phyloP scores from a whole-genome alignment of 805 yeast species.

The Vanderwaltozyma tropicalis region DNA sequence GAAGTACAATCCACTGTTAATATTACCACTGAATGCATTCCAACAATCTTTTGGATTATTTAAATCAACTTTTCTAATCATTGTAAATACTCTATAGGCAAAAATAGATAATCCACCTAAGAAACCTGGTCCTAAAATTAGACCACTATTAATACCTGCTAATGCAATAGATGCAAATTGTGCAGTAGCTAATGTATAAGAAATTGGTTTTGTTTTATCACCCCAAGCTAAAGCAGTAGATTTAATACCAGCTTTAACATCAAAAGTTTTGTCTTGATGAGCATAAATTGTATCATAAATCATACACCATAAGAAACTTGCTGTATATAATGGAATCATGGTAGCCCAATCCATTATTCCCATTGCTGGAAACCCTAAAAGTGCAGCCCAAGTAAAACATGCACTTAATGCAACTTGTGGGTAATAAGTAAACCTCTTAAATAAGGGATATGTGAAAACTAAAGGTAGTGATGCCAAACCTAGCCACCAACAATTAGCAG shows the following conservation, averaged over 20 bases:
- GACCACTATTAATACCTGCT: slow-evolving; percentile 64
- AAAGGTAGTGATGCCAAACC: slow-evolving; percentile 75
- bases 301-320: slow-evolving; percentile 88
- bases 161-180: slow-evolving; percentile 55
- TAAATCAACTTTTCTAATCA: slow-evolving; percentile 66
- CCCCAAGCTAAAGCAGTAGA: slow-evolving; percentile 97
- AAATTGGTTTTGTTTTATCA: slow-evolving; percentile 56
- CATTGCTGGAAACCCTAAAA: slow-evolving; percentile 93
- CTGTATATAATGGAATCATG: slow-evolving; percentile 65
- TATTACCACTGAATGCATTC: slow-evolving; percentile 66
- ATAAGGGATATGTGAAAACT: slow-evolving; percentile 81
- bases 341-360: slow-evolving; percentile 70
- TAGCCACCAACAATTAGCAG: slow-evolving; percentile 67
- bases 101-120: slow-evolving; percentile 56
- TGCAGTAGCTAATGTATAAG: slow-evolving; percentile 50
- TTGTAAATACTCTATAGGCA: slow-evolving; percentile 52
- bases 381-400: slow-evolving; percentile 90
- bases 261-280: slow-evolving; percentile 90
- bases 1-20: slow-evolving; percentile 61
- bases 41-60: slow-evolving; percentile 78
- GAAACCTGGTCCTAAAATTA: slow-evolving; percentile 74
- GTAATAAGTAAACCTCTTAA: slow-evolving; percentile 89
- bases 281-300: slow-evolving; percentile 94
- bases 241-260: slow-evolving; percentile 81
- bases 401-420: slow-evolving; percentile 79